Percentiles rank a stretch among this genome's conserved stretches.
phyloP scores from a whole-genome alignment of 768 basidiomycete genomes.

The Lyophyllum semitale region DNA sequence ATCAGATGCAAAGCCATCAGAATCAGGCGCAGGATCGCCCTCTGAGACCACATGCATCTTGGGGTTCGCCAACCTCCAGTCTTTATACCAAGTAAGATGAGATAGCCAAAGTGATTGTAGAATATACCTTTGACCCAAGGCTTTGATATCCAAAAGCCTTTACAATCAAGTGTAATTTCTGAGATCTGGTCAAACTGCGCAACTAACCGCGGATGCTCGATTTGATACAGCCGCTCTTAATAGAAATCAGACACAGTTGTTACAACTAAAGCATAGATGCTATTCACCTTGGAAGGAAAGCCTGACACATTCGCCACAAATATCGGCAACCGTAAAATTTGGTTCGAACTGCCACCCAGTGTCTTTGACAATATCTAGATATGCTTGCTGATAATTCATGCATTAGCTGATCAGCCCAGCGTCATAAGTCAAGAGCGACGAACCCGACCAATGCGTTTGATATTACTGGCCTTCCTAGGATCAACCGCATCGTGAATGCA shows the following conservation, averaged over 20 bases:
- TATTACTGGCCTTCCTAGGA: slow-evolving; percentile 55
- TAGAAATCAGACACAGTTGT: slow-evolving; percentile 4
- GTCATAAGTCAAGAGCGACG: slow-evolving; percentile 8
- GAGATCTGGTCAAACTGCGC: slow-evolving; percentile 57
- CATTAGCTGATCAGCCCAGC: not conserved
- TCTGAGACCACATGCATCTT: slow-evolving; percentile 68
- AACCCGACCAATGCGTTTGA: slow-evolving; percentile 72
- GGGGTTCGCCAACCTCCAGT: slow-evolving; percentile 73
- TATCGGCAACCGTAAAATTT: slow-evolving; percentile 45
- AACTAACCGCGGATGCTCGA: slow-evolving; percentile 66
- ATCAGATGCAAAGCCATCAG: slow-evolving; percentile 53
- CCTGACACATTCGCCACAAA: slow-evolving; percentile 64
- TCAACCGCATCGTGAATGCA: slow-evolving; percentile 67
- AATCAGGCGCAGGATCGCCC: slow-evolving; percentile 70
- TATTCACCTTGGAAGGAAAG: slow-evolving; percentile 56
- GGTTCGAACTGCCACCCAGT: slow-evolving; percentile 54
- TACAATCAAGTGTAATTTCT: slow-evolving; percentile 40
- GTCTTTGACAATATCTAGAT: slow-evolving; percentile 39
- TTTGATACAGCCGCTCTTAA: slow-evolving; percentile 73
- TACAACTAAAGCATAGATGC: not conserved
- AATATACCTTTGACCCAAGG: slow-evolving; percentile 71
- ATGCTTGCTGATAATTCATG: slow-evolving; percentile 38
- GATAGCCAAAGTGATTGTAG: not conserved
- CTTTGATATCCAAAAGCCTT: slow-evolving; percentile 76
- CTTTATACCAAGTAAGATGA: slow-evolving; percentile 34